Evolutionary conservation across 2,329 filamentous ascomycete genomes (phyloP), one percentile per base, ranked within the genome.

Genomic region (Penicillium sp.): DNA sequence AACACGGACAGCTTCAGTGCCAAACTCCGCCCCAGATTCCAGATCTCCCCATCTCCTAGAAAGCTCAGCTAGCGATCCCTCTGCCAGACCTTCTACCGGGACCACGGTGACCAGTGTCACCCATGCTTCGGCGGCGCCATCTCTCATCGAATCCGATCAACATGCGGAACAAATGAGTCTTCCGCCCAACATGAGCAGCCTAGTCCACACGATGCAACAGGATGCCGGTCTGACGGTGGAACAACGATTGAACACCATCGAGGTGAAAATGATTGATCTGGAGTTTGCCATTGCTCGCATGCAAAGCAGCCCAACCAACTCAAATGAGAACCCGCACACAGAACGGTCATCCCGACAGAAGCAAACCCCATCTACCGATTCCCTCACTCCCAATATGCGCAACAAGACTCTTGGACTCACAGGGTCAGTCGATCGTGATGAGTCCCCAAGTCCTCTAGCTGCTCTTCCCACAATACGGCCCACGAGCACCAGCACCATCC

Each of bases 181-280:
- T 3, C 59, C 66, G 1, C 69, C 72, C 1, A 67, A 72, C 49
- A 66, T 76, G 30, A 68, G 68, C n/a, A 68, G 66, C 29, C 60
- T 76, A 10, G 65, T 75, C 30, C 68, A 65, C 34, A 63, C 66
- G 10, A 73, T 77, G 63, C 72, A 75, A 37, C 66, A 70, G 30
- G 69, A 74, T 47, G 71, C 73, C 20, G 68, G 68, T 17, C 60
- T 69, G 15, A 73, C 68, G 3, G 59, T 79, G 1, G 76, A 77
- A 49, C 75, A 79, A 48, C 69, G 77, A 40, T 56, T 80, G n/a
- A 75, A 74, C 27, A 79, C 77, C 0, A 62, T 80, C 6, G 77
- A 80, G 53, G 77, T 80, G 18, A 80, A 80, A 53, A 61, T 79
- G 43, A 78, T 78, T 56, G 77, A 79, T 41, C 67, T 80, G 4